Evolutionary conservation across 2,329 filamentous ascomycete species (phyloP).

Genomic region (Cladosporium austrohemisphaericum): DNA sequence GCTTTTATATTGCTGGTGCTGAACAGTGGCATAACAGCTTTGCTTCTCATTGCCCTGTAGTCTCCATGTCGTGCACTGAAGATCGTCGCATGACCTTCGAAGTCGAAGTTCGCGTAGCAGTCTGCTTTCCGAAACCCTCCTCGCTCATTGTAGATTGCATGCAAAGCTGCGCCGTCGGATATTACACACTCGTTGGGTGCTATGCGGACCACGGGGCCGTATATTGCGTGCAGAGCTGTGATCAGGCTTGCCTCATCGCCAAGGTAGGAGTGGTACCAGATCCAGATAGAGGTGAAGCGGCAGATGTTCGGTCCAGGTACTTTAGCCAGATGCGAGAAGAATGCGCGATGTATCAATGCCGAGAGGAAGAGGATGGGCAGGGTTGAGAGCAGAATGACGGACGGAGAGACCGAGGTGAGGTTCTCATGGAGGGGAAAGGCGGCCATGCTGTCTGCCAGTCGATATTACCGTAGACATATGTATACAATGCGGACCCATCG

Average conservation of each 20-base stretch:
- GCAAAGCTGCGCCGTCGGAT: conserved; percentile 65
- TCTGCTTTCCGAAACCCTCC: conserved; percentile 22
- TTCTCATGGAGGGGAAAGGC: not conserved
- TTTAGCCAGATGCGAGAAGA: conserved; percentile 32
- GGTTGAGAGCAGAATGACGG: not conserved
- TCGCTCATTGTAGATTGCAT: conserved; percentile 48
- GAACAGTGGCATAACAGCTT: conserved; percentile 50
- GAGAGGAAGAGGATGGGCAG: conserved; percentile 6
- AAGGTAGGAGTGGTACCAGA: conserved; percentile 29
- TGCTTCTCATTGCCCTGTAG: conserved; percentile 44
- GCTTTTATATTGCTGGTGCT: conserved; percentile 45
- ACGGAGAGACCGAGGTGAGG: not conserved
- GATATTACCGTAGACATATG: no score
- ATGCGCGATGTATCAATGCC: conserved; percentile 30
- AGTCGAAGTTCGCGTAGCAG: conserved; percentile 22
- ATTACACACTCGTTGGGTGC: conserved; percentile 72
- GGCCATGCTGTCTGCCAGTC: no score
- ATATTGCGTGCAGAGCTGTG: conserved; percentile 55
- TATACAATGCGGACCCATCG: no score
- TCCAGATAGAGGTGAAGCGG: conserved; percentile 27
- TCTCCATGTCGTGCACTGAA: conserved; percentile 41
- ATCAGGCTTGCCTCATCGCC: conserved; percentile 29
- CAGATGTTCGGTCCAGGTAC: conserved; percentile 33
- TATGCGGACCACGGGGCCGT: conserved; percentile 68
- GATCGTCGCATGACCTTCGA: conserved; percentile 27